Evolutionary conservation across 2,329 filamentous ascomycete genomes (phyloP), one percentile per base, ranked within the genome.

Genomic region (Scedosporium boydii): DNA sequence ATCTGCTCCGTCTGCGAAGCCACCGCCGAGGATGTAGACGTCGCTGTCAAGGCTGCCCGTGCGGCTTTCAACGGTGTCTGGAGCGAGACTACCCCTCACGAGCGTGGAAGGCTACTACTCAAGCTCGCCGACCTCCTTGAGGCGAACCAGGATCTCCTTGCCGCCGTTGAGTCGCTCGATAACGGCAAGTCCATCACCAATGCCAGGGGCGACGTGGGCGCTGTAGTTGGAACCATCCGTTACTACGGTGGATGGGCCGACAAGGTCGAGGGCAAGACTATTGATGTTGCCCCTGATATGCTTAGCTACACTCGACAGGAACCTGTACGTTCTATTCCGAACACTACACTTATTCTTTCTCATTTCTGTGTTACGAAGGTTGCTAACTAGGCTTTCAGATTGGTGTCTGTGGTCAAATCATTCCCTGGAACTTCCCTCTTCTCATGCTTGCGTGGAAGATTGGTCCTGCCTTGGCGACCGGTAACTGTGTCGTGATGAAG

Each of bases 241-340:
- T 97, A 78, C 73, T 78, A 77, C 70, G 91, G 84, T 71, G 92
- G 92, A 65, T 96, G 89, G 87, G 90, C 91, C 70, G 92, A 96
- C 82, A 96, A 96, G 86, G 87, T 95, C 67, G 82, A 87, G 76
- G 91, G 92, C 76, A 91, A 93, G 81, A 91, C 91, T 63, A 87
- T 95, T 67, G 90, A 96, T 70, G 89, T 91, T 68, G 79, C 83
- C 70, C 83, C 85, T 63, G 87, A 90, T 67, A 91, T 87, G 75
- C 91, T 96, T 79, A 88, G 90, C 79, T 96, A 95, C 80, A 92
- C 90, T 66, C 80, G 84, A 70, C 84, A 86, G 68, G 90, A 96
- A 82, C 90, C 91, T 9, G 80, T 84, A 72, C 69, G 81, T 76
- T 21, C 16, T 1, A 1, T 18, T 1, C 6, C 21, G 3, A 6